Evolutionary conservation across 495 filamentous ascomycete genomes (phyloP), one percentile per base, ranked within the genome.

Genomic region (Pyronema omphalodes): DNA sequence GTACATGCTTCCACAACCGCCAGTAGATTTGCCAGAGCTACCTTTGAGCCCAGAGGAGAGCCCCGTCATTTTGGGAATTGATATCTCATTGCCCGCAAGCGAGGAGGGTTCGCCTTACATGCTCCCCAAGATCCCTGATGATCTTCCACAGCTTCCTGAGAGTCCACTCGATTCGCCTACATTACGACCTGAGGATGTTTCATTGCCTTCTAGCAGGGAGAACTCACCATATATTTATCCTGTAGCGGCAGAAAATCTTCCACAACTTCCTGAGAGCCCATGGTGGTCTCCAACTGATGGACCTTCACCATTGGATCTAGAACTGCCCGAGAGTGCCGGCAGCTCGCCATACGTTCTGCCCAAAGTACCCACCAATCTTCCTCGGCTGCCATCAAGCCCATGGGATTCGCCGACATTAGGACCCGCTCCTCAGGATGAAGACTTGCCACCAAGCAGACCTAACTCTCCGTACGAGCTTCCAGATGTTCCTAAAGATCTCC

Each of bases 341-440:
- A 53, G 37, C 29, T 55, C 61, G 39, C 52, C 57, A n/a, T 63
- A 48, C 12, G 17, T 39, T 18, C 29, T 51, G 0, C 40, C 47
- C 7, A 40, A 50, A 36, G 35, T 54, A 1, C 29, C 23, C 7
- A 29, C 0, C 1, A 46, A 44, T 9, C 14, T 46, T 3, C 39
- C 52, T 7, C 7, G 7, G 52, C 41, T 54, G 3, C 52, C 52
- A 1, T 37, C 2, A 1, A 45, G 40, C 8, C 40, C 52, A 18
- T 54, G 52, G 52, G n/a, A 54, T 19, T 45, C 40, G 18, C 52
- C 52, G 3, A 54, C 52, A 2, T 29, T 54, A 15, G 14, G 12
- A 34, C 52, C 52, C 2, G 11, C 9, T 14, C 52, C 52, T 3
- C 23, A 35, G n/a, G 52, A 54, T 3, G 1, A 7, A 6, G 9